These are phyloP conservation scores for Viola pubescens DNA, from an alignment of 441 rosid genomes.

Conservation along the genomic window DNA sequence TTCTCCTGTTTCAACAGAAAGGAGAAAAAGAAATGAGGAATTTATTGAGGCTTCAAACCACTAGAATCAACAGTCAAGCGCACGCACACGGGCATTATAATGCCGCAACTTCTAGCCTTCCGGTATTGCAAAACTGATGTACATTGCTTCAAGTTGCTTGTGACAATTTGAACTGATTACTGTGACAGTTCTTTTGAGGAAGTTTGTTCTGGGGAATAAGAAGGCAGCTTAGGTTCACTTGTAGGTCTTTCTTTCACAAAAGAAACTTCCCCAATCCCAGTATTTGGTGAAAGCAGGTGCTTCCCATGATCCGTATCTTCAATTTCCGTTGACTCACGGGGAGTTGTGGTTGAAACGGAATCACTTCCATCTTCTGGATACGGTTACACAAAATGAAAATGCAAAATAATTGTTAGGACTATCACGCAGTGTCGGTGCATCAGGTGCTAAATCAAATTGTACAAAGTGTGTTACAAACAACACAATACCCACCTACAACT, in stretches of 20 bases:
- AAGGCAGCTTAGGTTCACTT: conserved; percentile 19
- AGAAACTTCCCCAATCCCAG: conserved; percentile 31
- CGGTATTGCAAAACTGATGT: conserved; percentile 1
- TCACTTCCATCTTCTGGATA: conserved; percentile 42
- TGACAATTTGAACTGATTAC: conserved; percentile 7
- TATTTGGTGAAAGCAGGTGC: conserved; percentile 38
- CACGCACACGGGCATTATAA: no score
- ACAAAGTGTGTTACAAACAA: no score
- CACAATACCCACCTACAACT: conserved; percentile 27
- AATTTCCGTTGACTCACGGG: conserved; percentile 35
- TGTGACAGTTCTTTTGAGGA: neutral
- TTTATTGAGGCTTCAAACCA: conserved; percentile 14
- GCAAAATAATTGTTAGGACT: neutral
- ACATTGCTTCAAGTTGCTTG: conserved; percentile 6
- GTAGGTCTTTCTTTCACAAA: conserved; percentile 39
- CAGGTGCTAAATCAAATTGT: no score
- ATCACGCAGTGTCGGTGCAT: no score
- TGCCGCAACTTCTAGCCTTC: neutral
- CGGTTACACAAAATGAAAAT: conserved; percentile 13
- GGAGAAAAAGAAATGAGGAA: neutral
- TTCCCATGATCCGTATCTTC: conserved; percentile 47
- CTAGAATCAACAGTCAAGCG: conserved; percentile 8
- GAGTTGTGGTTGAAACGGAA: conserved; percentile 32
- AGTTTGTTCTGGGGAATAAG: neutral
- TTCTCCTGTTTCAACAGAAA: no score